Base-by-base conservation (phyloP, 768 basidiomycete genomes). In the Strobilomyces dryophilus region DNA sequence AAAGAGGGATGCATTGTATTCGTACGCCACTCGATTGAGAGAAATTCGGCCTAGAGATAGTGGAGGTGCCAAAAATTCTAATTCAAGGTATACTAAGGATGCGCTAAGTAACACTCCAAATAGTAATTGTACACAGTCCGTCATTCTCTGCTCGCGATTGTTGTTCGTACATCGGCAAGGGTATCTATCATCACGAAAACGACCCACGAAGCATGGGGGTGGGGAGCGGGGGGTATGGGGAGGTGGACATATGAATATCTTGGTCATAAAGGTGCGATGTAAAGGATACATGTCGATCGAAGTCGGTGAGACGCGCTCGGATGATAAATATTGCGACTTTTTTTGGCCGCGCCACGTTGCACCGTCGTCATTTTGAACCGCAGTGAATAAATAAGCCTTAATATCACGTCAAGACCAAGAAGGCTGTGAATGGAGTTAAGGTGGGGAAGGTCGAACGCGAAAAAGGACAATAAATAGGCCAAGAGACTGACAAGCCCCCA, bases 81-180 rank as follows among this genome's bases (percentile, higher is more conserved):
- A 49, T 68, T 68, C 66, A 58, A 67, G 68, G 68, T 70, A 67
- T 67, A 67, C 67, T 69, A 62, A 65, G 21, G 51, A 59, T 65
- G 61, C 52, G 49, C 17, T 53, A 65, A 62, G 57, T 61, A 70
- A 63, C 59, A 66, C 50, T 67, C 68, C 66, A 32, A 52, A 52
- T 65, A 53, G 51, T 67, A 69, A 55, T 68, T 49, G 64, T 67
- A 69, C 66, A 70, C 66, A 70, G 59, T 69, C 68, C 67, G 43
- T 61, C 65, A 12, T 57, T 65, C 57, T 51, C 55, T 67, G 59
- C 63, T 61, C 54, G 58, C 55, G 42, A n/a, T 65, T 41, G 49
- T 55, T 60, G 1, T 63, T 59, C 60, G 57, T 67, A 66, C 65
- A 66, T 42, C 55, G 48, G 55, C 35, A 41, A 49, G 68, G 66